Evolutionary conservation across 2,329 filamentous ascomycete genomes (phyloP), one percentile per base, ranked within the genome.

Genomic region (Plenodomus tracheiphilus): DNA sequence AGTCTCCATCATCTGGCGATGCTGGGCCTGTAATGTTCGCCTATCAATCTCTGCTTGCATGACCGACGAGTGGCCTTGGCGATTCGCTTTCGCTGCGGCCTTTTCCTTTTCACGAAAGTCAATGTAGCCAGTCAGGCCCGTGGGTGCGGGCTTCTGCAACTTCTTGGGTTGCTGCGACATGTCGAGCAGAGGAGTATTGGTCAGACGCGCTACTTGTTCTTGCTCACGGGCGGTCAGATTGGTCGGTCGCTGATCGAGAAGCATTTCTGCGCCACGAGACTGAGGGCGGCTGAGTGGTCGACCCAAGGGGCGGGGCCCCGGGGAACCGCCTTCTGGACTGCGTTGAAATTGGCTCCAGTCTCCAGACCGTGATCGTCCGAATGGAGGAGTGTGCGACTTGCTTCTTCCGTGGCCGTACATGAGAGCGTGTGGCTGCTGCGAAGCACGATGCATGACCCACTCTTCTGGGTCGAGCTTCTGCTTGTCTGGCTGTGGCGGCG

Each of bases 201-300:
- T 96, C 59, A 90, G 79, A 32, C 88, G 84, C 9, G 91, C 89
- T n/a, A 96, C 82, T 59, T 95, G 87, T 72, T 95, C 90, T 69
- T 95, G 91, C 71, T 96, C 91, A 15, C 88, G 84, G 16, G 91
- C 91, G 17, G 89, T 91, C n/a, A 96, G 78, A 48, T 86, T 82
- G 0, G 76, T 74, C 8, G 81, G 79, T 19, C 81, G 73, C 56
- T 84, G 79, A 41, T 77, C 76, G 17, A 87, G 71, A 47, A 81
- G 66, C 3, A 72, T 69, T 35, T 75, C 78, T 9, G 85, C 79
- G 10, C 83, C 82, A 38, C 84, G 81, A 11, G 87, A 89, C 42
- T 75, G 75, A 2, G 85, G 72, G 17, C 73, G 68, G 43, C 62
- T 71, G 11, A 69, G 58, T 28, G 64, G 61, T n/a, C 68, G 61